Conservation (phyloP, 2,329 filamentous ascomycete genomes). For the Orbilia ellipsospora region DNA sequence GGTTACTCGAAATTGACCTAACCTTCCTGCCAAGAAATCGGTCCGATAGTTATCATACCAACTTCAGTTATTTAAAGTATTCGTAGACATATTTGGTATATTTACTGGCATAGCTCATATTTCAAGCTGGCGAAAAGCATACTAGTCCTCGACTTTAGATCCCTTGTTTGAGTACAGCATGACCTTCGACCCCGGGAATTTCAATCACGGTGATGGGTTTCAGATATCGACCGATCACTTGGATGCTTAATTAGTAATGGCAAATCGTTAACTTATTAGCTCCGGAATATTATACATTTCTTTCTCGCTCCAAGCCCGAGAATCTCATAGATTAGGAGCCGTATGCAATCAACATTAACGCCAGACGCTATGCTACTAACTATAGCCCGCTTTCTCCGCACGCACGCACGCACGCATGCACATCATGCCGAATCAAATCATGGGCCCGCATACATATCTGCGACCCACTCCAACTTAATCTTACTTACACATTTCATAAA, state of each 20-base stretch:
- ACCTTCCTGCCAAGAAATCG: too few relatives aligned
- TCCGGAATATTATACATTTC: too few relatives aligned
- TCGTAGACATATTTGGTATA: not conserved
- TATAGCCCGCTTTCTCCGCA: not conserved
- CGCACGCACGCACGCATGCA: not conserved
- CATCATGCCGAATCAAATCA: slow-evolving; percentile 11
- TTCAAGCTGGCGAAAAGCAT: too few relatives aligned
- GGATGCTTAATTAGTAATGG: not conserved
- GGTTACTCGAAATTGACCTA: too few relatives aligned
- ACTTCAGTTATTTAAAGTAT: too few relatives aligned
- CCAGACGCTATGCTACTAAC: not conserved
- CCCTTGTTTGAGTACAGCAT: not conserved
- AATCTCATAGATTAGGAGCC: too few relatives aligned
- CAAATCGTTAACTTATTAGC: not conserved
- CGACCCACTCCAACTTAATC: slow-evolving; percentile 66
- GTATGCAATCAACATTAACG: not conserved
- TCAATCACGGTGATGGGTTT: not conserved
- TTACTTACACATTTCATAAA: slow-evolving; percentile 68
- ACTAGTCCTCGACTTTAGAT: too few relatives aligned
- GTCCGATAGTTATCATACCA: too few relatives aligned
- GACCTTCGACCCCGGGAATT: not conserved
- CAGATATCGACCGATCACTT: not conserved
- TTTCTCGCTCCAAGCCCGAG: too few relatives aligned
- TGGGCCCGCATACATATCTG: slow-evolving; percentile 31
- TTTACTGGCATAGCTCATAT: not conserved